These are phyloP conservation scores for Cardamine chenopodiifolia DNA, from an alignment of 345 rosid species.

Conservation along the genomic window DNA sequence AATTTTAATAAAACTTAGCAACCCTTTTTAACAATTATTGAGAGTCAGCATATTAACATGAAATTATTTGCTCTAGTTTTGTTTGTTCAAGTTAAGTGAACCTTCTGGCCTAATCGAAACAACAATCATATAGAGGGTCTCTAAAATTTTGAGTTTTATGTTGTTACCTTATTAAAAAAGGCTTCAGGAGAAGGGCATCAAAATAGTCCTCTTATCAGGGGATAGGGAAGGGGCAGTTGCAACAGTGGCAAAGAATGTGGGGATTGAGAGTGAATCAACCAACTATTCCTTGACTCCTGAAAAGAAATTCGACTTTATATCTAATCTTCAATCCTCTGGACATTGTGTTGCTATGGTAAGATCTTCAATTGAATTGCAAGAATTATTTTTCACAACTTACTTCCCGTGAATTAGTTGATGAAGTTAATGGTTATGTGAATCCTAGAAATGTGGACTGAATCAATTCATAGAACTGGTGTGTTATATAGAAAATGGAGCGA, in stretches of 20 bases:
- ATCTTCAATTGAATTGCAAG: not conserved
- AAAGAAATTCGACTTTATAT: slow-evolving; percentile 68
- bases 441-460: not conserved
- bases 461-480: not conserved
- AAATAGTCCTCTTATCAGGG: slow-evolving; percentile 81
- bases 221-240: slow-evolving; percentile 99
- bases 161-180: slow-evolving; percentile 46
- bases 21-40: not conserved
- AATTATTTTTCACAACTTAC: not conserved
- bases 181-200: slow-evolving; percentile 82
- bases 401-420: not conserved
- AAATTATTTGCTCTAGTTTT: not conserved
- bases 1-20: not conserved
- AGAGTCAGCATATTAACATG: not conserved
- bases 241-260: slow-evolving; percentile 69
- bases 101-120: not conserved
- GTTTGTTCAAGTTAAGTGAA: not conserved
- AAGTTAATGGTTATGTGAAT: not conserved
- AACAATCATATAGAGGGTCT: not conserved
- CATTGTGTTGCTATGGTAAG: slow-evolving; percentile 86
- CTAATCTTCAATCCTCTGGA: slow-evolving; percentile 78
- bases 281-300: slow-evolving; percentile 78
- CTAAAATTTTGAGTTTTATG: slow-evolving; percentile 17
- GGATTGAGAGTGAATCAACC: slow-evolving; percentile 61
- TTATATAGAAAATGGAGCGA: not conserved